phyloP scores from a whole-genome alignment of 2,329 filamentous ascomycete species.

The Lachnellula suecica region DNA sequence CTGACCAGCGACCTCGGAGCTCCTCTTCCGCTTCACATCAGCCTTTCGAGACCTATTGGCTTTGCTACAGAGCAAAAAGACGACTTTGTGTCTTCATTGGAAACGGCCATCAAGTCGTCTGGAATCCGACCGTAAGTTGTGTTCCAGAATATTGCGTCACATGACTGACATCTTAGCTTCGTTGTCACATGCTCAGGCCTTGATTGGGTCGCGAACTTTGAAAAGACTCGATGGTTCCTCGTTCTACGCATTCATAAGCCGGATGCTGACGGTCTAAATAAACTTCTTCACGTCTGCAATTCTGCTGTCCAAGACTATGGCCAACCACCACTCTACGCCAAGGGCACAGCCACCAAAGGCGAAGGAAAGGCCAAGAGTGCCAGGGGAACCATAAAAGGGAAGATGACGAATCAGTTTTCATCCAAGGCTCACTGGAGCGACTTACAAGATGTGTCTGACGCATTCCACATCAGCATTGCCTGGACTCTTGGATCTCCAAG shows the following conservation, averaged over 20 bases:
- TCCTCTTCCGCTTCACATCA: constrained; percentile 83
- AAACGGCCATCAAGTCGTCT: constrained; percentile 40
- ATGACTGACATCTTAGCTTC: constrained; percentile 23
- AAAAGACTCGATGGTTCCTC: constrained; percentile 76
- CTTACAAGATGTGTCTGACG: constrained; percentile 45
- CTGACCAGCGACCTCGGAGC: constrained; percentile 76
- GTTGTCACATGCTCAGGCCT: constrained; percentile 39
- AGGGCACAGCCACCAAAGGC: constrained; percentile 7
- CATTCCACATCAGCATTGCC: constrained; percentile 87
- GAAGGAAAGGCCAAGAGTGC: not conserved
- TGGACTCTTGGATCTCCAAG: constrained; percentile 68
- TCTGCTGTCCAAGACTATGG: constrained; percentile 53
- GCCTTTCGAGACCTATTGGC: constrained; percentile 78
- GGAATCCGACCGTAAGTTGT: constrained; percentile 43
- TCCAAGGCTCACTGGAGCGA: constrained; percentile 22
- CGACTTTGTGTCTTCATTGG: constrained; percentile 60
- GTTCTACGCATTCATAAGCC: constrained; percentile 62
- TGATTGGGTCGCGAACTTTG: constrained; percentile 67
- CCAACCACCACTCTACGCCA: constrained; percentile 70
- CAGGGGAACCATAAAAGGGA: not conserved
- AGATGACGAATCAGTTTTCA: not conserved
- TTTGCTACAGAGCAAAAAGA: constrained; percentile 73
- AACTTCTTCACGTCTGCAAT: constrained; percentile 69
- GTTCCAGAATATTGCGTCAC: not conserved
- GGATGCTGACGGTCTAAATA: constrained; percentile 53